A percentile compares a stretch with the other conserved stretches of the same genome.
Evolutionary conservation across 139 green algal genomes (phyloP).

Genomic region (Spirogloea muscicola): DNA sequence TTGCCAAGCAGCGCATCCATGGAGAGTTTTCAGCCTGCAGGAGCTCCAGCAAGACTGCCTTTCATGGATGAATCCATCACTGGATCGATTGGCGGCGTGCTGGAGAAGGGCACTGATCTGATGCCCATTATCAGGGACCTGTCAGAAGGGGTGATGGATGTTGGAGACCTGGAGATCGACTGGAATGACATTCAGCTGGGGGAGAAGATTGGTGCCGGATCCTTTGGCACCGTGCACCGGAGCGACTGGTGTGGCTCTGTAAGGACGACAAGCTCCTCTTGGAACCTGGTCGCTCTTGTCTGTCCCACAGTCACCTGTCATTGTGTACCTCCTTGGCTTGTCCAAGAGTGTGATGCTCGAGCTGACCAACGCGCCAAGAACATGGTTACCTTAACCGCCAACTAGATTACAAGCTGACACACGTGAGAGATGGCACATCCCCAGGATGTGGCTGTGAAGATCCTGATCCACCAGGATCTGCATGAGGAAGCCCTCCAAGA

Average conservation of each 20-base stretch:
- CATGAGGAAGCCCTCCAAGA: constrained; percentile 16
- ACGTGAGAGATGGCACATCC: too few relatives aligned
- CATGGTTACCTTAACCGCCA: too few relatives aligned
- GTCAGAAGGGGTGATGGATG: background rate
- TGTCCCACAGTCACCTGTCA: too few relatives aligned
- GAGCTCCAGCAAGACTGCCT: background rate
- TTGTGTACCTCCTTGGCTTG: too few relatives aligned
- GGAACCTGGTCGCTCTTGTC: too few relatives aligned
- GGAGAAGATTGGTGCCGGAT: constrained; percentile 18
- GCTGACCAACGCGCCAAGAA: too few relatives aligned
- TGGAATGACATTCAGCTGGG: constrained; percentile 31
- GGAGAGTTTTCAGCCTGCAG: too few relatives aligned
- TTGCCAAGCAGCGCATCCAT: too few relatives aligned
- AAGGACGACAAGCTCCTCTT: too few relatives aligned
- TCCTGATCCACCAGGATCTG: constrained; percentile 43
- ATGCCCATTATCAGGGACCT: background rate
- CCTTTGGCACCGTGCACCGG: constrained; percentile 10
- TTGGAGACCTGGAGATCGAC: constrained; percentile 16
- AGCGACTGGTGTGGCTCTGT: constrained; percentile 6
- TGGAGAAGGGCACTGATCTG: background rate
- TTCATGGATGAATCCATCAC: background rate
- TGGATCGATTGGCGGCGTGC: background rate
- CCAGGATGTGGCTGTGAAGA: constrained; percentile 47
- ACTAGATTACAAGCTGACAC: too few relatives aligned
- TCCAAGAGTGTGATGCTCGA: too few relatives aligned